phyloP scores from a whole-genome alignment of 768 basidiomycete genomes.

The Auriscalpium vulgare region DNA sequence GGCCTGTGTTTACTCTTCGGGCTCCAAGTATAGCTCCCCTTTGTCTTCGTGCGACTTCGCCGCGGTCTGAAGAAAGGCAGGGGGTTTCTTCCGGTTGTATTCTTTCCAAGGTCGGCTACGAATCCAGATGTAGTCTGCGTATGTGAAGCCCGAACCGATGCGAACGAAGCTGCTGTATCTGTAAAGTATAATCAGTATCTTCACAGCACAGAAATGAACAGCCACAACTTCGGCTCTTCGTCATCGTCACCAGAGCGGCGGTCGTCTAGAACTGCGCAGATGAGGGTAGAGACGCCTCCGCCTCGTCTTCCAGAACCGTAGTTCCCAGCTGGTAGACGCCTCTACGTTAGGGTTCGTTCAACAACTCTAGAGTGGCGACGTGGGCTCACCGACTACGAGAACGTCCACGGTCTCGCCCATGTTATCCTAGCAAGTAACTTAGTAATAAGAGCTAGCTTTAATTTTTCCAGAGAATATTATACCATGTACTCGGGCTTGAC shows the following conservation, averaged over 20 bases:
- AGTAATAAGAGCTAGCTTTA: background rate
- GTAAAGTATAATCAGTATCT: background rate
- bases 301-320: conserved; percentile 83
- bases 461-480: conserved; percentile 2
- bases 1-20: conserved; percentile 58
- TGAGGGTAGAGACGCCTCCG: conserved; percentile 82
- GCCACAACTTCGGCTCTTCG: conserved; percentile 54
- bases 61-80: conserved; percentile 58
- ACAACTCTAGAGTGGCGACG: background rate
- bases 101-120: conserved; percentile 74
- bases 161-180: conserved; percentile 87
- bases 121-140: conserved; percentile 82
- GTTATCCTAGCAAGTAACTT: conserved; percentile 49
- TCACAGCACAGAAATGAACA: background rate
- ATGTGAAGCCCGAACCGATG: conserved; percentile 84
- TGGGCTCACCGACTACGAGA: conserved; percentile 69
- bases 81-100: conserved; percentile 68
- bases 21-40: conserved; percentile 87
- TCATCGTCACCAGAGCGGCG: conserved; percentile 45
- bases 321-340: conserved; percentile 54
- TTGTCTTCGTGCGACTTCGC: conserved; percentile 65
- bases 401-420: conserved; percentile 92
- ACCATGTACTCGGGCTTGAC: conserved; percentile 89
- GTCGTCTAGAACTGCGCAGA: conserved; percentile 86
- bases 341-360: background rate